Evolutionary conservation across 441 rosid genomes (phyloP), one percentile per base, ranked within the genome.

Genomic region (Gossypium aridum): DNA sequence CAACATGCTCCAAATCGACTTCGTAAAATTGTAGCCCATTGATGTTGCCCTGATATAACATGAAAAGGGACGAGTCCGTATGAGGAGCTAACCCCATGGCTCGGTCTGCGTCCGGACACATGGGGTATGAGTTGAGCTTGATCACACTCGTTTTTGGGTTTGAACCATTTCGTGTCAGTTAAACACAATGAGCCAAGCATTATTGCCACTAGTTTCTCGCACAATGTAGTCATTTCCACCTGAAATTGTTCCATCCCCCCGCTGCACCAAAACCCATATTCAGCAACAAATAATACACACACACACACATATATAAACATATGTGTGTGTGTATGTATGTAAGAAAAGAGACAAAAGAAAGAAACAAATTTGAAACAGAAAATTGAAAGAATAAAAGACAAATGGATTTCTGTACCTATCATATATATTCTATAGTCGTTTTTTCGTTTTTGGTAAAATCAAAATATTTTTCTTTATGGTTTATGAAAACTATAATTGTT

Each of bases 31-130:
- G 88, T 64, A 91, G 88, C 12, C 88, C 93, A 51, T 69, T 81
- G 7, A 77, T 76, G 49, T 69, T 80, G 81, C 76, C 80, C 61
- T 85, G 90, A 77, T 85, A 75, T 7, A 91, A 53, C 17, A 91
- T 87, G 66, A 91, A 8, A 57, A 91, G 62, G 4, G 84, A 78
- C 6, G 91, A 69, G 76, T 91, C 93, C 2, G 91, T 85, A 78
- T 91, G 92, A 1, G 92, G 82, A 2, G 91, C 89, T 34, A 89
- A 77, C 76, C 96, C 87, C 83, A 82, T 77, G 47, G 82, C 89
- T 9, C 60, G 80, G 31, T 64, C 72, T 0, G 87, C 87, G 65
- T 85, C 77, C 17, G 86, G 90, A 73, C 88, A 87, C 25, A 73
- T 73, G 7, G 87, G 88, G 78, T 85, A 87, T 22, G 83, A 85